Conservation (phyloP, 495 filamentous ascomycete species). For the Aspergillus conjunctus region DNA sequence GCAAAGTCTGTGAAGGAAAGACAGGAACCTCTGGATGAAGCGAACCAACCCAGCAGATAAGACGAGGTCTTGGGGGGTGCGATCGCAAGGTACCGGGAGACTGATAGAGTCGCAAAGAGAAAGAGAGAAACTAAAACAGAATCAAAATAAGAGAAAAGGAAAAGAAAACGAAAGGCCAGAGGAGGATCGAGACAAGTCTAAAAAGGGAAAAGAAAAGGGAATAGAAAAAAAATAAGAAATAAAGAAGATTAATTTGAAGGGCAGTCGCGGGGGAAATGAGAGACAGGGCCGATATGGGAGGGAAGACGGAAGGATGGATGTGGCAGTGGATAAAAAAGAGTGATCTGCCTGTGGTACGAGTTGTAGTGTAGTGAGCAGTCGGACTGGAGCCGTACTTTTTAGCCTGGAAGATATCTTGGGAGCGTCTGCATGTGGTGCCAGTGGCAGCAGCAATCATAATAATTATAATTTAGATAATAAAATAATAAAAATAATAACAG, state of each 20-base stretch:
- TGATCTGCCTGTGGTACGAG: conserved; percentile 47
- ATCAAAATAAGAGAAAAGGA: conserved; percentile 28
- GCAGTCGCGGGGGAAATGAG: conserved; percentile 39
- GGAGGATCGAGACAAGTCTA: conserved; percentile 31
- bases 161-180: conserved; percentile 26
- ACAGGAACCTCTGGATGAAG: conserved; percentile 35
- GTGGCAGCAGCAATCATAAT: conserved; percentile 11
- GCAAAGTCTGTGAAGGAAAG: conserved; percentile 34
- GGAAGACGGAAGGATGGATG: conserved; percentile 34
- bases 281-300: conserved; percentile 38
- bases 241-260: conserved; percentile 30
- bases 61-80: conserved; percentile 17
- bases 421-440: conserved; percentile 16
- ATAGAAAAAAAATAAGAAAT: conserved; percentile 31
- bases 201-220: conserved; percentile 31
- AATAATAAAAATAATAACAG: conserved; percentile 1
- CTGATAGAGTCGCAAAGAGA: conserved; percentile 33
- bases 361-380: conserved; percentile 38
- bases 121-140: conserved; percentile 30
- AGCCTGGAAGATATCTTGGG: conserved; percentile 22
- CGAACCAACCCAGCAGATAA: conserved; percentile 21
- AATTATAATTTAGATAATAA: conserved; percentile 9
- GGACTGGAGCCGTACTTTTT: conserved; percentile 39
- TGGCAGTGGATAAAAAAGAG: conserved; percentile 48
- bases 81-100: conserved; percentile 24